Base-by-base conservation (phyloP, 1,284 basidiomycete species). In the Thelephora terrestris region DNA sequence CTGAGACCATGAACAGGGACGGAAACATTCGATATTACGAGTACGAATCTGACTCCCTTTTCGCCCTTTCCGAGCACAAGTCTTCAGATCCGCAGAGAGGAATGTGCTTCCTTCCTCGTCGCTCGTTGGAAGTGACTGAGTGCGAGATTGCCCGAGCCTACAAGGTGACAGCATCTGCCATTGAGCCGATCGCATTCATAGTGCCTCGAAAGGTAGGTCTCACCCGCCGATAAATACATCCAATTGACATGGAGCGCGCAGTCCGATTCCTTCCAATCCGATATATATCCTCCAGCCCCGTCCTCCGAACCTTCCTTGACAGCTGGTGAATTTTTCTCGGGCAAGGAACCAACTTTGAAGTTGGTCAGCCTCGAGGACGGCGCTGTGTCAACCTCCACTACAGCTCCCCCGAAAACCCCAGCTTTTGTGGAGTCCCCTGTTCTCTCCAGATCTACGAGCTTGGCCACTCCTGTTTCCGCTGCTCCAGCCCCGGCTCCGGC, bases 1-100 rank as follows among this genome's bases (percentile, higher is more conserved):
- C 34, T 45, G 29, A 32, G 29, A 32, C 12, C 45, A 43, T 50
- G 34, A 38, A 44, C 59, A 88, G 86, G 38, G 93, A 96, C 60
- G 93, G 92, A 24, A 96, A 96, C 65, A 84, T 96, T 55, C 82
- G 91, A 23, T 96, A 95, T 75, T 98, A 87, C 66, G 96, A 99
- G 66, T 91, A 88, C 65, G 93, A 96, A 58, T 79, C 76, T 42
- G 94, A 98, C 67, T 75, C 82, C 46, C 74, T 99, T 32, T 74
- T 81, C 68, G 74, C 81, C 48, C 75, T 97, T 37, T 78, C 81
- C 43, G 94, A 98, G 63, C 81, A 93, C 76, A 91, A 95, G 67
- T 89, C 88, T 3, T 75, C 79, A 32, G 90, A 94, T 50, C 94
- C 95, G 35, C 90, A 97, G 67, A 88, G 94, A 43, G 96, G 96